These are phyloP conservation scores for Mucor circinelloides DNA, from an alignment of 371 early-diverging fungal species.

Conservation along the genomic window DNA sequence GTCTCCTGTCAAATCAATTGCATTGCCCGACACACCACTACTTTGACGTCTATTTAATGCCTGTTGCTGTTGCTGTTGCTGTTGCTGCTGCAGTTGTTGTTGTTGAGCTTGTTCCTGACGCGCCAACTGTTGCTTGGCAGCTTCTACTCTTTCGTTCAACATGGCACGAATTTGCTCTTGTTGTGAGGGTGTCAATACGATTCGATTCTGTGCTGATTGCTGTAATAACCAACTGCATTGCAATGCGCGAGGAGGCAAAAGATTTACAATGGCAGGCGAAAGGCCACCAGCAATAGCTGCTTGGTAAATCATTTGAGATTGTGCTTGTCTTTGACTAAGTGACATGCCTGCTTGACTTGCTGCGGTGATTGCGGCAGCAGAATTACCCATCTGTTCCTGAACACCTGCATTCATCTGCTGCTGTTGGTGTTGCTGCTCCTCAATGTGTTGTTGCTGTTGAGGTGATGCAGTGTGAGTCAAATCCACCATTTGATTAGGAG, in stretches of 20 bases:
- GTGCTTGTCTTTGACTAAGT: constrained; percentile 19
- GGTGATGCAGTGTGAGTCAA: constrained; percentile 4
- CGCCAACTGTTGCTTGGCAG: constrained; percentile 22
- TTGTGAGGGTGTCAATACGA: constrained; percentile 25
- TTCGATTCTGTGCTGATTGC: constrained; percentile 38
- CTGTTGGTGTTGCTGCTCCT: not conserved
- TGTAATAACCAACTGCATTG: constrained; percentile 45
- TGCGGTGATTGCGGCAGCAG: constrained; percentile 1
- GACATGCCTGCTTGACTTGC: constrained; percentile 21
- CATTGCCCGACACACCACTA: not conserved
- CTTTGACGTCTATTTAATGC: not conserved
- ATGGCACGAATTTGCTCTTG: constrained; percentile 35
- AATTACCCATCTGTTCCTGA: not conserved
- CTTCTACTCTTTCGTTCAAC: constrained; percentile 36
- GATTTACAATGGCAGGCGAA: constrained; percentile 36
- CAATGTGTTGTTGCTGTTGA: not conserved
- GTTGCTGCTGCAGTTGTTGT: not conserved
- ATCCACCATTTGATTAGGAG: constrained; percentile 12
- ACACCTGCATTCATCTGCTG: not conserved
- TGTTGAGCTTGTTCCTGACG: not conserved
- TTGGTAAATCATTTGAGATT: constrained; percentile 39
- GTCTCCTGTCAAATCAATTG: constrained; percentile 9
- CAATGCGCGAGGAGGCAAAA: constrained; percentile 37
- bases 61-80: constrained; percentile 1
- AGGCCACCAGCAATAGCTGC: constrained; percentile 43